Percentiles rank a stretch among this genome's conserved stretches.
Conservation (phyloP, 1,139 yeast species). For the Diutina scorzettiae region DNA sequence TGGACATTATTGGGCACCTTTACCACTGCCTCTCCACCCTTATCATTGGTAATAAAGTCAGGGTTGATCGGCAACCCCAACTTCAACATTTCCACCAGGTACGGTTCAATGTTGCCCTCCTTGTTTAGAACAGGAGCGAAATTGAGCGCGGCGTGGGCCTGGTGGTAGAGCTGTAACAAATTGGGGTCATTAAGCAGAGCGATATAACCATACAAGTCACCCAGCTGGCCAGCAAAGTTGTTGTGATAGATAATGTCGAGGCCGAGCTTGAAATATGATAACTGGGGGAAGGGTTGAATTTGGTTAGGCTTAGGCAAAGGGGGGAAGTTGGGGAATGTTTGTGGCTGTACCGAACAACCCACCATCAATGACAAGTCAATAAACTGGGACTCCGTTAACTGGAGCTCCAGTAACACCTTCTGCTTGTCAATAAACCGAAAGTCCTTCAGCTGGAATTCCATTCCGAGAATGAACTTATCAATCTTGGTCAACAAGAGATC, state of each 20-base stretch:
- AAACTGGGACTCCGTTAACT: slow-evolving; percentile 51
- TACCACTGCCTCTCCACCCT: slow-evolving; percentile 9
- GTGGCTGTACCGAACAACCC: slow-evolving; percentile 70
- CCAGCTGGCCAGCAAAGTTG: slow-evolving; percentile 16
- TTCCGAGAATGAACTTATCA: slow-evolving; percentile 60
- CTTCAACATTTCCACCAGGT: slow-evolving; percentile 27
- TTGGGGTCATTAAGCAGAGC: slow-evolving; percentile 26
- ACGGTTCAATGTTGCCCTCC: slow-evolving; percentile 59
- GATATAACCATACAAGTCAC: slow-evolving; percentile 26
- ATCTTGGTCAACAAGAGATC: slow-evolving; percentile 57
- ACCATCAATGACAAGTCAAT: slow-evolving; percentile 65
- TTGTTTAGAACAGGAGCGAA: slow-evolving; percentile 58
- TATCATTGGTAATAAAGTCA: slow-evolving; percentile 12
- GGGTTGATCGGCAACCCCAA: slow-evolving; percentile 17
- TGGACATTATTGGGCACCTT: slow-evolving; percentile 70
- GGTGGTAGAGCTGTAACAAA: slow-evolving; percentile 25
- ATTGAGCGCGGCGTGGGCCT: slow-evolving; percentile 30
- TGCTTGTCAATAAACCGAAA: slow-evolving; percentile 56
- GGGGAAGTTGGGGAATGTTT: slow-evolving; percentile 47
- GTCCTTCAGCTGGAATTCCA: slow-evolving; percentile 55
- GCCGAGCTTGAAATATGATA: slow-evolving; percentile 32
- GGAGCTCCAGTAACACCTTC: slow-evolving; percentile 49
- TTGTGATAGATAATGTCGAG: slow-evolving; percentile 32
- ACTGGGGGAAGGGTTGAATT: slow-evolving; percentile 30
- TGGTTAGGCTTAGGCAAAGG: slow-evolving; percentile 35